Percentiles rank a stretch among this genome's conserved stretches.
These are phyloP conservation scores for Psilocybe cyanescens DNA, from an alignment of 768 basidiomycete species.

Conservation along the genomic window DNA sequence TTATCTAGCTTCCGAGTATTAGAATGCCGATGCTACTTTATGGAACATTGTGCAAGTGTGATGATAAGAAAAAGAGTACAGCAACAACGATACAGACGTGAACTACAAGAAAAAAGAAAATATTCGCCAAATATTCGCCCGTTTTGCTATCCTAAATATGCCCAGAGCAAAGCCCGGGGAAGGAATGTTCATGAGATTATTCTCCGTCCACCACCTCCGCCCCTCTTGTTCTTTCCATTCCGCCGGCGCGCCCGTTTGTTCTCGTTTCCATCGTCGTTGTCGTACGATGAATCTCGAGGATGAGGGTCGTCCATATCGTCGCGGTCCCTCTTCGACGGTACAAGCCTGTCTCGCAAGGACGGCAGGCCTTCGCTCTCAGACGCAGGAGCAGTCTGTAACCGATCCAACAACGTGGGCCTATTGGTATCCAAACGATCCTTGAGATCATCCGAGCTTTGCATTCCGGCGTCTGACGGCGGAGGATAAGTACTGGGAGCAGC, in stretches of 20 bases:
- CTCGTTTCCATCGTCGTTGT: constrained; percentile 31
- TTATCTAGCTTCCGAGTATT: no score
- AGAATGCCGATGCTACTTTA: no score
- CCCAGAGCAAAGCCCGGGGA: not conserved
- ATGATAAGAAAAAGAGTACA: no score
- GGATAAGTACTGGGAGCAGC: not conserved
- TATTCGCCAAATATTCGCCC: not conserved
- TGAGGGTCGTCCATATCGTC: constrained; percentile 32
- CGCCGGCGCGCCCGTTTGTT: constrained; percentile 34
- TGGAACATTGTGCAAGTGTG: no score
- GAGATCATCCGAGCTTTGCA: constrained; percentile 8
- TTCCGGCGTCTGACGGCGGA: not conserved
- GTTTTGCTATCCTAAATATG: not conserved
- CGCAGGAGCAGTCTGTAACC: constrained; percentile 1
- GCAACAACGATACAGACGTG: no score
- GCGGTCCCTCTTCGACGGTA: constrained; percentile 44
- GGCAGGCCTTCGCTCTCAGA: constrained; percentile 7
- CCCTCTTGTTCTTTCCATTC: constrained; percentile 25
- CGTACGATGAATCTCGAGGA: constrained; percentile 26
- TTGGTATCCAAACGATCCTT: constrained; percentile 18
- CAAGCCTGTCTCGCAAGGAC: constrained; percentile 42
- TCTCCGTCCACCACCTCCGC: constrained; percentile 21
- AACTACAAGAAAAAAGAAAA: not conserved
- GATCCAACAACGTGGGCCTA: constrained; percentile 31
- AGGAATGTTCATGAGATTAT: not conserved